Percentiles rank a stretch among this genome's conserved stretches.
Conservation (phyloP, 768 basidiomycete species). For the Suillus subaureus region DNA sequence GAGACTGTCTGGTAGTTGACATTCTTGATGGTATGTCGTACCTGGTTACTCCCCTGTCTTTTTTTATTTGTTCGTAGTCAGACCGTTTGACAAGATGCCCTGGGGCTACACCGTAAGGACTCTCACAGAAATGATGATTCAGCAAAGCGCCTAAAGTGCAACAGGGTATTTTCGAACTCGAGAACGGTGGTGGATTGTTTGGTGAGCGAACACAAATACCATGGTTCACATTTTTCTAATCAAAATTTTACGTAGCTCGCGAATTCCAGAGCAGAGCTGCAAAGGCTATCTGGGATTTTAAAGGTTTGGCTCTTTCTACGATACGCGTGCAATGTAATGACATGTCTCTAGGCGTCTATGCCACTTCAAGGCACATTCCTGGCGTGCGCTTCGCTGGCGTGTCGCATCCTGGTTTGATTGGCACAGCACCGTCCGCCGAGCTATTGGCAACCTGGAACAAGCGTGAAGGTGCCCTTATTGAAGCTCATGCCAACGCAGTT, state of each 20-base stretch:
- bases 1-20: conserved; percentile 79
- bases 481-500: conserved; percentile 48
- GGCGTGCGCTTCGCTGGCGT: conserved; percentile 80
- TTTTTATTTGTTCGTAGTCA: conserved; percentile 39
- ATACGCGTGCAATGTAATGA: background rate
- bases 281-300: conserved; percentile 83
- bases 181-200: conserved; percentile 74
- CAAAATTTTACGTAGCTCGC: conserved; percentile 39
- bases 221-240: background rate
- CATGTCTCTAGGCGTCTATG: conserved; percentile 57
- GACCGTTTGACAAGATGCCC: conserved; percentile 72
- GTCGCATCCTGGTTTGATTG: conserved; percentile 75
- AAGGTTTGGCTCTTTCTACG: conserved; percentile 40
- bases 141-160: background rate
- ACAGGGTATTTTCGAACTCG: conserved; percentile 73
- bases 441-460: conserved; percentile 75
- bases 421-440: conserved; percentile 75
- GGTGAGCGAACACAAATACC: conserved; percentile 37
- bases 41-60: background rate
- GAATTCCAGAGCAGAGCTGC: conserved; percentile 72
- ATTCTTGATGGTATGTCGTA: conserved; percentile 62
- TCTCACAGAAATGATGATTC: background rate
- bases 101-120: conserved; percentile 73
- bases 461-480: conserved; percentile 68
- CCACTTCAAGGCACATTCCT: conserved; percentile 75